phyloP scores from a whole-genome alignment of 2,329 filamentous ascomycete species.

The Pseudomassariella vexata region DNA sequence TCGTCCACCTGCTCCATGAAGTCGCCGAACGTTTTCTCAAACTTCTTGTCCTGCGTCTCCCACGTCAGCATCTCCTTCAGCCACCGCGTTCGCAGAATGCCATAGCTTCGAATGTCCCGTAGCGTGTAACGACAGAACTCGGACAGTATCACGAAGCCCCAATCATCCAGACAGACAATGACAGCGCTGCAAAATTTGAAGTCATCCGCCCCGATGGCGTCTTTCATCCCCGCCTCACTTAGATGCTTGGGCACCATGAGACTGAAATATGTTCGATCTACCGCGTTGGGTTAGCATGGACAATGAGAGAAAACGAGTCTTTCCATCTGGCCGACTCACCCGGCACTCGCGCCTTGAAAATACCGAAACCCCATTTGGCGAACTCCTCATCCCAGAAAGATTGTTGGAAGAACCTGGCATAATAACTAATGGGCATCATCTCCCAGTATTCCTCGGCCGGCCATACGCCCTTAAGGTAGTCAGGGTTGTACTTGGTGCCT shows the following conservation, averaged over 20 bases:
- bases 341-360: conserved; percentile 10
- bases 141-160: conserved; percentile 9
- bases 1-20: no score
- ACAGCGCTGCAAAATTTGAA: conserved; percentile 9
- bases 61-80: background rate
- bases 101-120: conserved; percentile 2
- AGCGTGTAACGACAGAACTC: conserved; percentile 3
- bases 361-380: conserved; percentile 10
- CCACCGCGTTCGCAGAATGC: conserved; percentile 7
- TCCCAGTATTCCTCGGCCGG: conserved; percentile 7
- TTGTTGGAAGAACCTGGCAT: conserved; percentile 18
- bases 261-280: background rate
- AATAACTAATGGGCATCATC: conserved; percentile 13
- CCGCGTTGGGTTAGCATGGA: no score
- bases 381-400: conserved; percentile 18
- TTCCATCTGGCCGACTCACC: conserved; percentile 4
- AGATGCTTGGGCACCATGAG: background rate
- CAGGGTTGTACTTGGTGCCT: no score
- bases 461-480: background rate
- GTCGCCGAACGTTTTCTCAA: background rate
- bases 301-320: no score
- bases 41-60: conserved; percentile 4
- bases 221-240: background rate
- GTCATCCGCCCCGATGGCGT: background rate
- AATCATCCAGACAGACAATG: background rate